Base-by-base conservation (phyloP, 495 filamentous ascomycete genomes). In the Neurospora cerealis region DNA sequence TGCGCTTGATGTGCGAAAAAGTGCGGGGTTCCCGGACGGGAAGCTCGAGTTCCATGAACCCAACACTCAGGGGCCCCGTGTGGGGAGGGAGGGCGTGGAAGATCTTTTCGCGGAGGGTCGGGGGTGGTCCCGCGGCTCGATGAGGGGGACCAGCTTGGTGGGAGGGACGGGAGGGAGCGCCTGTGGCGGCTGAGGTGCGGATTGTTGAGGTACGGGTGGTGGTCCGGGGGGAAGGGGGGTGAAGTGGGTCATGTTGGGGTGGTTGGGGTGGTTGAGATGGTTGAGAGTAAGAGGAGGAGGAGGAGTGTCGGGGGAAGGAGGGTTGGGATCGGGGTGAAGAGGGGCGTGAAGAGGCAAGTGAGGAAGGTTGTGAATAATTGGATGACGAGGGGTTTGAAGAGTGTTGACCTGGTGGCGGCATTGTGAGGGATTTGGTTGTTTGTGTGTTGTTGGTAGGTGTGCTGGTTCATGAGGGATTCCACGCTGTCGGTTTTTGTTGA, bases 41-140 rank as follows among this genome's bases (percentile, higher is more conserved):
- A 28, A 92, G 84, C 78, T 93, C 90, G 71, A 91, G 79, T 69
- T 92, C 90, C 73, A 88, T 81, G 21, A 87, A 89, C 37, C 90
- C 90, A 13, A 93, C 90, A 37, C 81, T 78, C 76, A 91, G 89
- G 2, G 87, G 88, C 0, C 91, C 91, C 1, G 86, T 82, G 79
- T 91, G 91, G 5, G 83, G 71, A 1, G 90, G 90, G n/a, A 93
- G 88, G 28, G 82, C 75, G 48, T 88, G 88, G 34, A 89, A 75
- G 34, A 84, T 70, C 40, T 73, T 75, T 36, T 85, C 83, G 15
- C 78, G 77, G 41, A 80, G 48, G 11, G 75, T 73, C n/a, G 77
- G 73, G 24, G 73, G 77, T 5, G 81, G 77, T 36, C 37, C 54
- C 1, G 54, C 54, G 13, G 28, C 54, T 15, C 54, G 54, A 28